Percentiles rank a stretch among this genome's conserved stretches.
phyloP scores from a whole-genome alignment of 371 early-diverging fungal genomes.

The Apophysomyces variabilis region DNA sequence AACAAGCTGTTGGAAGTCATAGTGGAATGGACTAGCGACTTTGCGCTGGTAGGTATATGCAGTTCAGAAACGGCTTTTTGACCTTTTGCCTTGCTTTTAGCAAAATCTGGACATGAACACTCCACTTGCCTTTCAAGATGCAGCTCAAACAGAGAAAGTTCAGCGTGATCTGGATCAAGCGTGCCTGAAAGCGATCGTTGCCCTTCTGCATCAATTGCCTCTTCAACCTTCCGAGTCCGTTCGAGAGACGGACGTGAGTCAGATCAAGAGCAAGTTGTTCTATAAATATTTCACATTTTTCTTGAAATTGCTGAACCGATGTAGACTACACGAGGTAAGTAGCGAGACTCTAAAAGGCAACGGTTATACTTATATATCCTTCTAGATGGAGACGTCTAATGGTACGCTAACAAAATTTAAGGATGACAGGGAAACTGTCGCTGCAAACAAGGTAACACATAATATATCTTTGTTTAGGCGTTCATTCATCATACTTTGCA shows the following conservation, averaged over 20 bases:
- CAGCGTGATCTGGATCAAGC: constrained; percentile 81
- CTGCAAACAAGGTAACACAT: background rate
- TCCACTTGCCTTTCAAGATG: constrained; percentile 9
- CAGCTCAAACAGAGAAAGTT: constrained; percentile 56
- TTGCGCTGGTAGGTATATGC: constrained; percentile 30
- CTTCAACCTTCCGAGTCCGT: constrained; percentile 71
- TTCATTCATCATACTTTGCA: background rate
- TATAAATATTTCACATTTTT: constrained; percentile 87
- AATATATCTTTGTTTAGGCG: too few relatives aligned
- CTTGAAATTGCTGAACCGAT: constrained; percentile 82
- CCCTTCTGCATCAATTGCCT: constrained; percentile 77
- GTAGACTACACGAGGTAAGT: constrained; percentile 63
- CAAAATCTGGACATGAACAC: constrained; percentile 1
- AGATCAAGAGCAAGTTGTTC: constrained; percentile 75
- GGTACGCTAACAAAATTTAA: constrained; percentile 2
- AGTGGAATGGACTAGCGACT: constrained; percentile 86
- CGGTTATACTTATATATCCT: background rate
- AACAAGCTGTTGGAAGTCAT: constrained; percentile 79
- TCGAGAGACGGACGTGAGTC: constrained; percentile 59
- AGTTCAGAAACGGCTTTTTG: too few relatives aligned
- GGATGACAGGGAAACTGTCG: background rate
- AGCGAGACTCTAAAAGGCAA: background rate
- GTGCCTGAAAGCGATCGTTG: constrained; percentile 80
- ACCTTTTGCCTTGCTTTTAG: background rate
- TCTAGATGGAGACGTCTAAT: constrained; percentile 5